phyloP scores from a whole-genome alignment of 345 rosid genomes.

The Moricandia arvensis region DNA sequence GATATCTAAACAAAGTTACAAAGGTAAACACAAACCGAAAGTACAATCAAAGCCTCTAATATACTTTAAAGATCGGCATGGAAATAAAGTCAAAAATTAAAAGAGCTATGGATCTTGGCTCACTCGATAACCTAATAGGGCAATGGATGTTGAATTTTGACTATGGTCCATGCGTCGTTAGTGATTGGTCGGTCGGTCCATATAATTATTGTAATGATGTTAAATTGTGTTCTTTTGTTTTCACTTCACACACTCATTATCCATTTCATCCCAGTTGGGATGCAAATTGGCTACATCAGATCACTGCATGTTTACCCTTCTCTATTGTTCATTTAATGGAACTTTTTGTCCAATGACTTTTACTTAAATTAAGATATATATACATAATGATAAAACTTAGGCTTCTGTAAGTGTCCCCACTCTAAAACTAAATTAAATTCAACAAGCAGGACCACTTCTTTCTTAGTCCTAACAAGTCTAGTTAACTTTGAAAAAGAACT shows the following conservation, averaged over 20 bases:
- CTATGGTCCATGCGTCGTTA: conserved; percentile 35
- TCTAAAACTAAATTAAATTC: conserved; percentile 13
- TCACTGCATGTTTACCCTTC: conserved; percentile 30
- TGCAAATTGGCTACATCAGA: conserved; percentile 20
- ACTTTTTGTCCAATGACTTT: not conserved
- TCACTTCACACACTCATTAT: conserved; percentile 23
- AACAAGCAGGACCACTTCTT: conserved; percentile 31
- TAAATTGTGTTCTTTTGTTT: not conserved
- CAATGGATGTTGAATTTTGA: conserved; percentile 38
- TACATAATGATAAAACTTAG: conserved; percentile 7
- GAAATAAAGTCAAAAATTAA: conserved; percentile 12
- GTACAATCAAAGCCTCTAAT: conserved; percentile 4
- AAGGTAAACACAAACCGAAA: not conserved
- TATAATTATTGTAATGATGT: conserved; percentile 32
- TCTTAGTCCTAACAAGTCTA: conserved; percentile 26
- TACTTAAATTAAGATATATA: not conserved
- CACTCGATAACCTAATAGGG: conserved; percentile 26
- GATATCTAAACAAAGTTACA: not conserved
- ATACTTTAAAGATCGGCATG: conserved; percentile 23
- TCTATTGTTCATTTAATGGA: conserved; percentile 18
- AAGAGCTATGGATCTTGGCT: conserved; percentile 30
- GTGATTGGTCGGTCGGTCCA: conserved; percentile 40
- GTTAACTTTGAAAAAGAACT: conserved; percentile 23
- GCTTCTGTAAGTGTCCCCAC: conserved; percentile 32
- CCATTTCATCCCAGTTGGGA: conserved; percentile 19